Evolutionary conservation across 805 yeast genomes (phyloP), one percentile per base, ranked within the genome.

Genomic region (Hanseniaspora mollemarum): DNA sequence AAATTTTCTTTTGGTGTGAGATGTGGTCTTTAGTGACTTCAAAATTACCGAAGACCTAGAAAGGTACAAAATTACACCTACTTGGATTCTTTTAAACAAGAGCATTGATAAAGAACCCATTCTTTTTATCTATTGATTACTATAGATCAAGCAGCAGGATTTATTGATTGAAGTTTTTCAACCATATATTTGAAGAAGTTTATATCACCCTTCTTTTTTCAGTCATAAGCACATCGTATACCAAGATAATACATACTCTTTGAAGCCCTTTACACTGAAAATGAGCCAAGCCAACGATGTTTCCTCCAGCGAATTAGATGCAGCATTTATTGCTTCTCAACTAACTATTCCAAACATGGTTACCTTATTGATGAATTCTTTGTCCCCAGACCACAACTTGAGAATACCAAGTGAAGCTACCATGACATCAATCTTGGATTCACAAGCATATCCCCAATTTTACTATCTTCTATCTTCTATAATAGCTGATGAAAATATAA

Each of bases 381-480:
- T 48, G 10, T 48, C 51, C 61, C 76, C 81, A 21, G 77, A 84
- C 64, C 79, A 81, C 33, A 67, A 69, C 52, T 74, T 76, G 57
- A 79, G 96, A 68, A 67, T 78, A 38, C 75, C 77, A 56, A 95
- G 96, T 54, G 51, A 48, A 48, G 95, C 87, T 67, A 71, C 76
- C 39, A 84, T 85, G 66, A 75, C 90, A 59, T 72, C 73, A 57
- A 74, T 75, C 46, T 76, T 86, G 22, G 83, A 94, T 15, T 72
- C 75, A 57, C 83, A 78, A 55, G 81, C 85, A 66, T 90, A 85
- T 70, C 80, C 77, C 40, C 80, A 78, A 58, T 90, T 81, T 64
- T 68, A 87, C 59, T 76, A 77, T 38, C 70, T 78, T 58, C 75
- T 88, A 64, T 78, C 85, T 35, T 77, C 77, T 55, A 83, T 83